Base-by-base conservation (phyloP, 768 basidiomycete species). In the Cantharellus anzutake region DNA sequence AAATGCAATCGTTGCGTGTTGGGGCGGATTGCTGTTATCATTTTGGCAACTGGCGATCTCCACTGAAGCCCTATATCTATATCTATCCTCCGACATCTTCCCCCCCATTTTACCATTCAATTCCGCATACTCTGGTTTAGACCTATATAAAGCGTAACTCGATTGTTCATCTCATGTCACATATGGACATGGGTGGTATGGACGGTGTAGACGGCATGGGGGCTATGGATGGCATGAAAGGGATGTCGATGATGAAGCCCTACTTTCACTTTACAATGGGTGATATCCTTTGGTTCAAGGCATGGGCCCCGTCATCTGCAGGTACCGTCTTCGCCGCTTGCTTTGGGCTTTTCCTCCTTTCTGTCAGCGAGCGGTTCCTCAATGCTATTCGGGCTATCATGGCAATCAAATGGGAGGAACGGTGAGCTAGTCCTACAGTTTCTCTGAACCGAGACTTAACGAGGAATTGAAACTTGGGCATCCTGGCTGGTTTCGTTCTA, bases 301-400 rank as follows among this genome's bases (percentile, higher is more conserved):
- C 75, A 1, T 85, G 84, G 82, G 70, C 68, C 3, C 89, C 91
- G 0, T 75, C 75, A 2, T 82, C 86, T 0, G 63, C 72, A 3
- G 88, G 84, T 29, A 81, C 83, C 0, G 77, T 88, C 41, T 79
- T 78, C 29, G 89, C 85, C 0, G 82, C 87, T 42, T 85, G 82
- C 66, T 74, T 93, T 60, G 81, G 76, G 0, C 72, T 93, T 29
- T 73, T 84, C 65, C 42, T 83, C 40, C 72, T 92, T 41, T 80
- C 81, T 4, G 65, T 90, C 5, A 71, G 84, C 41, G 87, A 91
- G 56, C 74, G 90, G 62, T 81, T 79, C 70, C 68, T 93, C 50
- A 68, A 76, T 14, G 83, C 81, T 0, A 71, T 76, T 59, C 74
- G 84, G n/a, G 71, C 74, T 37, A 68, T 73, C 4, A 71, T 80